These are phyloP conservation scores for Lactarius trivialis DNA, from an alignment of 768 basidiomycete genomes.

Conservation along the genomic window DNA sequence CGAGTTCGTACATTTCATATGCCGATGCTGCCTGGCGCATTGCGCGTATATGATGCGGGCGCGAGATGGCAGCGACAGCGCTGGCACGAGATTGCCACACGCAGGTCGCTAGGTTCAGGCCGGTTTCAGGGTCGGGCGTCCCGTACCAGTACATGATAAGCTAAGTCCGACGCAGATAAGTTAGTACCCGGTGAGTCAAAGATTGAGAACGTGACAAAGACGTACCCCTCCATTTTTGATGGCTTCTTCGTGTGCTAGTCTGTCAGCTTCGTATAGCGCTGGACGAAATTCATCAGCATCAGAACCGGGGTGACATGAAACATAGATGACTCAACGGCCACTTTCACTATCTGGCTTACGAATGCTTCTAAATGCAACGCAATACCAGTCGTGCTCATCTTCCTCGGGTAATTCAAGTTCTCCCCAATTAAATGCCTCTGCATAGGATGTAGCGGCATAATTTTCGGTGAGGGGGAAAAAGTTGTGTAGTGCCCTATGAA, in stretches of 20 bases:
- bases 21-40: slow-evolving; percentile 72
- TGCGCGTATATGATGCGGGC: slow-evolving; percentile 76
- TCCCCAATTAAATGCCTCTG: slow-evolving; percentile 83
- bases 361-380: slow-evolving; percentile 81
- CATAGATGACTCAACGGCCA: slow-evolving; percentile 37
- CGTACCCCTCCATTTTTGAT: slow-evolving; percentile 78
- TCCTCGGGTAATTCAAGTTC: slow-evolving; percentile 59
- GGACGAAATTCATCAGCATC: slow-evolving; percentile 13
- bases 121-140: slow-evolving; percentile 62
- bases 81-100: slow-evolving; percentile 89
- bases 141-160: slow-evolving; percentile 95
- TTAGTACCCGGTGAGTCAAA: not conserved
- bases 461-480: slow-evolving; percentile 55
- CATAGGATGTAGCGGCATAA: slow-evolving; percentile 63
- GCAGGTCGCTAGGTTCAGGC: slow-evolving; percentile 90
- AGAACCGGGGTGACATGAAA: not conserved
- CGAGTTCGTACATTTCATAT: slow-evolving; percentile 74
- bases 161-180: slow-evolving; percentile 31
- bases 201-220: slow-evolving; percentile 14
- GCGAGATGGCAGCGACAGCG: slow-evolving; percentile 71
- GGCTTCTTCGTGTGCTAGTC: slow-evolving; percentile 87
- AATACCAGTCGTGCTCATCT: slow-evolving; percentile 85
- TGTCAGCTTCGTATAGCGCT: slow-evolving; percentile 86
- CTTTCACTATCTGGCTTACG: slow-evolving; percentile 67
- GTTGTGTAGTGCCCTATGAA: slow-evolving; percentile 79